phyloP scores from a whole-genome alignment of 192 early-diverging fungal genomes.

The Linnemannia elongata region DNA sequence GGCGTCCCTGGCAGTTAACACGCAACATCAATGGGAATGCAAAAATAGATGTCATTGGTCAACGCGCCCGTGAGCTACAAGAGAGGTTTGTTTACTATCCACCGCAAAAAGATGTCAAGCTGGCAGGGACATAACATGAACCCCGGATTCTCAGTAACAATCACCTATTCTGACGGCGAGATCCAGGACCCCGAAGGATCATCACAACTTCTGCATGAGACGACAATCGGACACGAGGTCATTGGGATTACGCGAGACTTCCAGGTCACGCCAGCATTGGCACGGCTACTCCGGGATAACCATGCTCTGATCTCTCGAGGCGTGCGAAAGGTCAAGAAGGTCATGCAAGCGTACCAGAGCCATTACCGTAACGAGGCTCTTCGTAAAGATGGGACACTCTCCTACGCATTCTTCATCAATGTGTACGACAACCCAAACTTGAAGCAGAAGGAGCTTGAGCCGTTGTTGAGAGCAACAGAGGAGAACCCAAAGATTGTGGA shows the following conservation, averaged over 20 bases:
- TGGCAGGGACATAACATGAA: slow-evolving; percentile 67
- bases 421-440: slow-evolving; percentile 60
- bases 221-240: slow-evolving; percentile 49
- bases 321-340: slow-evolving; percentile 45
- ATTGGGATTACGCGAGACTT: slow-evolving; percentile 68
- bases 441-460: slow-evolving; percentile 41
- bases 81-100: slow-evolving; percentile 60
- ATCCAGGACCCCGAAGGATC: slow-evolving; percentile 45
- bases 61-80: slow-evolving; percentile 60
- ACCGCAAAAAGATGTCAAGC: slow-evolving; percentile 61
- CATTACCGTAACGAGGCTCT: slow-evolving; percentile 63
- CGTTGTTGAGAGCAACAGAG: slow-evolving; percentile 52
- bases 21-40: not conserved
- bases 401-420: slow-evolving; percentile 62
- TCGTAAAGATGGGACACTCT: slow-evolving; percentile 64
- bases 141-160: slow-evolving; percentile 68
- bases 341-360: slow-evolving; percentile 60
- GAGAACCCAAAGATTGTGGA: slow-evolving; percentile 45
- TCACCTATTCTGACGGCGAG: slow-evolving; percentile 65
- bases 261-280: slow-evolving; percentile 64
- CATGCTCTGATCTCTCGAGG: slow-evolving; percentile 63
- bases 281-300: slow-evolving; percentile 69
- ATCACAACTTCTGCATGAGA: slow-evolving; percentile 48
- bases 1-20: not conserved
- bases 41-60: slow-evolving; percentile 34